These are phyloP conservation scores for Arxiozyma telluris DNA, from an alignment of 1,139 yeast genomes.

Conservation along the genomic window DNA sequence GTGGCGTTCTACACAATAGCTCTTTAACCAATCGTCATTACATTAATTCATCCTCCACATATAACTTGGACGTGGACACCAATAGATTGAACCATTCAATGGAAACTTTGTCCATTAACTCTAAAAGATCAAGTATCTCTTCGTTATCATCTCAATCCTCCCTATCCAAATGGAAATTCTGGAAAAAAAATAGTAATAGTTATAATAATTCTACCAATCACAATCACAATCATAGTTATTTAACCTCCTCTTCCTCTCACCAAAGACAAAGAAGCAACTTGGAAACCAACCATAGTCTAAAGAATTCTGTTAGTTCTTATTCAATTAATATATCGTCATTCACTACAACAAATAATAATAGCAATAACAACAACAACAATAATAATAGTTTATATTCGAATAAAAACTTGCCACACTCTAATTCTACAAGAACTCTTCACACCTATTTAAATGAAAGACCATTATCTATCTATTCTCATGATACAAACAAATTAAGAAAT, in stretches of 20 bases:
- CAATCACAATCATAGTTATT: not conserved
- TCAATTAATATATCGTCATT: not conserved
- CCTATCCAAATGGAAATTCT: slow-evolving; percentile 29
- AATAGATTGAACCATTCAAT: slow-evolving; percentile 2
- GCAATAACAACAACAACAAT: not conserved
- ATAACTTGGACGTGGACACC: not conserved
- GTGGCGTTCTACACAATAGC: not conserved
- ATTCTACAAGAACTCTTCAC: slow-evolving; percentile 1
- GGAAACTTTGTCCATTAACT: slow-evolving; percentile 5
- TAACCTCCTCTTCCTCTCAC: not conserved
- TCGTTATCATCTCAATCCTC: slow-evolving; percentile 9
- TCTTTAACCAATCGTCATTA: not conserved
- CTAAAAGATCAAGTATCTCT: slow-evolving; percentile 11
- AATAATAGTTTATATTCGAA: not conserved
- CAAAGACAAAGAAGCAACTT: not conserved
- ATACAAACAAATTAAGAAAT: slow-evolving; percentile 11
- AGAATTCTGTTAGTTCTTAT: not conserved
- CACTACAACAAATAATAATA: not conserved
- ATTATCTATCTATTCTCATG: slow-evolving; percentile 4
- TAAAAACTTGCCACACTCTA: not conserved
- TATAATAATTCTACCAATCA: not conserved
- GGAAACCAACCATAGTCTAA: not conserved
- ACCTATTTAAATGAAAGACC: slow-evolving; percentile 3
- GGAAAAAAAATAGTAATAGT: slow-evolving; percentile 21
- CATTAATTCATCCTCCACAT: not conserved